Evolutionary conservation across 2,329 filamentous ascomycete species (phyloP).

Genomic region (Penicillium thymicola): DNA sequence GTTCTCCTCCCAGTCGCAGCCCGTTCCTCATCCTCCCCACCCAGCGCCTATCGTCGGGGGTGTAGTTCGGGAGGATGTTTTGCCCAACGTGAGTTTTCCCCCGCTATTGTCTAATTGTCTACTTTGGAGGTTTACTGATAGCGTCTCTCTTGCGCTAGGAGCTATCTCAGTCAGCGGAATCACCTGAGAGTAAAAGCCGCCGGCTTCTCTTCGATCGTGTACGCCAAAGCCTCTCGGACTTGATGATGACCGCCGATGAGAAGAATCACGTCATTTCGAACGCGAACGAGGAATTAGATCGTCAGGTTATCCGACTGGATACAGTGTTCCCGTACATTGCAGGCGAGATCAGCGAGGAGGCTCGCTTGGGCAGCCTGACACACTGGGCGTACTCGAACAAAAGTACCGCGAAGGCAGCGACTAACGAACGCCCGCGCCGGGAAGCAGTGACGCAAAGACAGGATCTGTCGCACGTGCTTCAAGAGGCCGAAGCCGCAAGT

Average conservation of each 20-base stretch:
- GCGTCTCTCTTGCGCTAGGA: constrained; percentile 21
- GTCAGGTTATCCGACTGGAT: constrained; percentile 79
- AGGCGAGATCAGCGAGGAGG: constrained; percentile 87
- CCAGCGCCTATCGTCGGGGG: constrained; percentile 38
- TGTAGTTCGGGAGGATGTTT: constrained; percentile 33
- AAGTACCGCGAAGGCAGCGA: constrained; percentile 54
- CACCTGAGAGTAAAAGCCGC: constrained; percentile 38
- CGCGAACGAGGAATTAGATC: constrained; percentile 82
- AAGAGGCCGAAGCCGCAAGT: constrained; percentile 79
- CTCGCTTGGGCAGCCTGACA: constrained; percentile 82
- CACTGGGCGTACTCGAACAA: constrained; percentile 96
- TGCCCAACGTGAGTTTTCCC: constrained; percentile 26
- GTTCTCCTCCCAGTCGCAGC: constrained; percentile 32
- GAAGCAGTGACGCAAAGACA: constrained; percentile 71
- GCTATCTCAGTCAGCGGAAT: constrained; percentile 30
- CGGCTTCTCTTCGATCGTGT: constrained; percentile 76
- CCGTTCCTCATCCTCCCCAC: constrained; percentile 33
- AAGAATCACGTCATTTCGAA: constrained; percentile 96
- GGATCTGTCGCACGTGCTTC: constrained; percentile 63
- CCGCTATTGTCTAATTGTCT: neutral
- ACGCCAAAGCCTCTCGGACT: constrained; percentile 72
- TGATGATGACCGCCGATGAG: constrained; percentile 89
- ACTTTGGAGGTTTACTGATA: constrained; percentile 1
- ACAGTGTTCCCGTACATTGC: constrained; percentile 84
- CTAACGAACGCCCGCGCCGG: constrained; percentile 70